Base-by-base conservation (phyloP, 2,329 filamentous ascomycete genomes). In the Fulvia fulva region DNA sequence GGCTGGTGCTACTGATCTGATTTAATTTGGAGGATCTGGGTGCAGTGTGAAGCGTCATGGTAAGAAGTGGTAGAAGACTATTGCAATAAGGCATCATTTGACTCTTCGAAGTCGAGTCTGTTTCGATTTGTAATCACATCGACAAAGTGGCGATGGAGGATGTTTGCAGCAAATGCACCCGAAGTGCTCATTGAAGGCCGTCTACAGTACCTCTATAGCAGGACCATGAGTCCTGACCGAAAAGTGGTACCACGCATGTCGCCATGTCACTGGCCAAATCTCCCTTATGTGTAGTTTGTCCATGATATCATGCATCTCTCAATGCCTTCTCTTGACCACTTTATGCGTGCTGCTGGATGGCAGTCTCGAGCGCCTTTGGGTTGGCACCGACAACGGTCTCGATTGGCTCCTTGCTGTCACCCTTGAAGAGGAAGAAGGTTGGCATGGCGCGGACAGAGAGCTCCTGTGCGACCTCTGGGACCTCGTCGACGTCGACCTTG, bases 381-480 rank as follows among this genome's bases (percentile, higher is more conserved):
- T 91, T 91, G 69, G 91, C 91, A 63, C 92, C 92, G 26, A 94
- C 84, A 58, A 96, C 77, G 77, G 90, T 87, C 45, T 77, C 80
- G 34, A 86, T 75, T 41, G 37, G 37, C 37, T 41, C 47, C 80
- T 89, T 88, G 74, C 90, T 74, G 65, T 89, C 91, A 67, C 87
- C 76, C 82, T 91, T 89, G 84, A 91, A 96, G 71, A 95, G 75
- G 57, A 89, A 71, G 79, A 97, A 96, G 26, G 91, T 95, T 56
- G 93, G 92, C 91, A 97, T 96, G 73, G 92, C 91, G 68, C 89
- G 86, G 74, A 97, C 84, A 64, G 84, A 85, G 63, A 94, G 85
- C 72, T 94, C 85, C 69, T 87, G 82, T 30, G 89, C 86, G 51
- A 96, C 82, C 1, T 89, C 86, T 65, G 86, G 80, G 43, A 93